Evolutionary conservation across 2,329 filamentous ascomycete genomes (phyloP).

Genomic region (Talaromyces sp.): DNA sequence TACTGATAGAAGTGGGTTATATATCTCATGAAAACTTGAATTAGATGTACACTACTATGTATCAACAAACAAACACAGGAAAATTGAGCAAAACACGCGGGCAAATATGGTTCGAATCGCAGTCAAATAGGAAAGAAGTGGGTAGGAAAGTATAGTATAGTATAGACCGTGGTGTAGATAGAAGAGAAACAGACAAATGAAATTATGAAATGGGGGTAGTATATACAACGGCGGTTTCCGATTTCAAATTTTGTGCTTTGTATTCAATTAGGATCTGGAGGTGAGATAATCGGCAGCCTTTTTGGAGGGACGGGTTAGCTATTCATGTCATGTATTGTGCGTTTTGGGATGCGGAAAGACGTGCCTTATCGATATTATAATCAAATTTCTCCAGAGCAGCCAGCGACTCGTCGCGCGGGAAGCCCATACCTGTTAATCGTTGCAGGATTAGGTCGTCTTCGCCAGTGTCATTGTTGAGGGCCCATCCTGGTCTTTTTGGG

Average conservation of each 20-base stretch:
- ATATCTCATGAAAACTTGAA: neutral
- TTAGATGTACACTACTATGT: slow-evolving; percentile 6
- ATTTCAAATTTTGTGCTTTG: neutral
- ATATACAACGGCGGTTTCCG: slow-evolving; percentile 5
- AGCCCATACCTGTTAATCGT: slow-evolving; percentile 86
- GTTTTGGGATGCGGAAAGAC: slow-evolving; percentile 18
- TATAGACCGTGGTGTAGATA: neutral
- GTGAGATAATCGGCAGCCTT: slow-evolving; percentile 42
- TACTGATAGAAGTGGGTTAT: neutral
- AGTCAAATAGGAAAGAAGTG: neutral
- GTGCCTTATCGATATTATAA: slow-evolving; percentile 91
- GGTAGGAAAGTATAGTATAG: neutral
- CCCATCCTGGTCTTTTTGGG: slow-evolving; percentile 55
- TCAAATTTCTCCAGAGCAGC: slow-evolving; percentile 87
- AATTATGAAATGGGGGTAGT: neutral
- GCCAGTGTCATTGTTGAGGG: slow-evolving; percentile 68
- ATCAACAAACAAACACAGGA: neutral
- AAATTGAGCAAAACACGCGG: neutral
- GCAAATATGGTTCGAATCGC: neutral
- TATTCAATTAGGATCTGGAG: slow-evolving; percentile 32
- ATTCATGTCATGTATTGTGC: slow-evolving; percentile 12
- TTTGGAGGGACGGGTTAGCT: neutral
- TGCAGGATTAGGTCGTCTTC: slow-evolving; percentile 92
- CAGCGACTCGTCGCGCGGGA: slow-evolving; percentile 68
- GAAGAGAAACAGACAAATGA: slow-evolving; percentile 3